Base-by-base conservation (phyloP, 2,329 filamentous ascomycete species). In the Epicoccum nigrum region DNA sequence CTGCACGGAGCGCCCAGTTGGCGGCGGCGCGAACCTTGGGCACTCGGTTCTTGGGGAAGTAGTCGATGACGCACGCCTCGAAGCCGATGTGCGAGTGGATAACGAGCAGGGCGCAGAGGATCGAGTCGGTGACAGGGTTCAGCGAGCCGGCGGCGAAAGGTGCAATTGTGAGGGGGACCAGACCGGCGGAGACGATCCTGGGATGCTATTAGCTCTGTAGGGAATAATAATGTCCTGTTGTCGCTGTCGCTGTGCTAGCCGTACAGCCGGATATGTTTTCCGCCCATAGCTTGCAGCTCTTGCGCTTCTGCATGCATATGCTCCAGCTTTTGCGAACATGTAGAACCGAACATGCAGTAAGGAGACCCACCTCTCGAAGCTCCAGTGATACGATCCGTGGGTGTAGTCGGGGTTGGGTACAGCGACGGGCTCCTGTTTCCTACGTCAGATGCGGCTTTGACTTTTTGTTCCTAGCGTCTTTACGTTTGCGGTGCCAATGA, bases 361-460 rank as follows among this genome's bases (percentile, higher is more conserved):
- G 25, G 17, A 7, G 7, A 59, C 59, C 50, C 71, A 85, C 83
- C 86, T 81, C 82, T 99, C 94, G 70, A 96, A 96, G 54, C 89
- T 90, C 94, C 94, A 99, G 84, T 99, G 94, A 81, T 97, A 99
- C 76, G 89, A 95, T 66, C 94, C 94, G 79, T 99, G 90, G 48
- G 86, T 80, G 33, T 93, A 86, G 64, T 83, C 85, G 45, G 90
- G 77, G 17, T 83, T 72, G 37, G 92, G 92, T 19, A 96, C 76
- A 31, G 84, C 85, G 25, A 84, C 89, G 48, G 94, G 85, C 70
- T 97, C 92, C 46, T 49, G 23, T 17, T 11, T 38, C 23, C 20
- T 43, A 39, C 35, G 39, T 49, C 17, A 49, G 46, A 38, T 11
- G 4, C 7, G 7, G 9, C 11, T 27, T 30, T 16, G 19, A 17